phyloP scores from a whole-genome alignment of 169 alveolate species.

The Plasmodium gonderi region DNA sequence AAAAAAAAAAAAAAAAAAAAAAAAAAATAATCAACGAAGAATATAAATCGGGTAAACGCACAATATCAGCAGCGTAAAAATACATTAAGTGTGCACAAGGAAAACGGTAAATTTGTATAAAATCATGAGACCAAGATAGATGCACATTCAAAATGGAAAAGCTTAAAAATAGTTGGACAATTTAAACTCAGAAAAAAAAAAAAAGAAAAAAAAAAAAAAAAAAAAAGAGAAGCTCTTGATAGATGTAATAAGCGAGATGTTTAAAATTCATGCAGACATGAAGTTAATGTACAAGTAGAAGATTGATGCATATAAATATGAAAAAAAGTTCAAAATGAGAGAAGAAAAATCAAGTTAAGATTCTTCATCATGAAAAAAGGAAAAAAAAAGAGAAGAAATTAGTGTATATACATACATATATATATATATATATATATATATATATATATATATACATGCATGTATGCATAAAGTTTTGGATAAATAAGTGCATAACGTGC shows the following conservation, averaged over 20 bases:
- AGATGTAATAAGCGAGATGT: not conserved
- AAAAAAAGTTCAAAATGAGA: not conserved
- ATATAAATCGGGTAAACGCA: too few relatives aligned
- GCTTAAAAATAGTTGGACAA: too few relatives aligned
- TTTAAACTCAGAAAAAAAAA: too few relatives aligned
- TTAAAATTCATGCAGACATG: not conserved
- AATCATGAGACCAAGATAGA: too few relatives aligned
- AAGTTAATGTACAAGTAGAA: not conserved
- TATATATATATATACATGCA: not conserved
- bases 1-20: not conserved
- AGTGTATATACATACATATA: not conserved
- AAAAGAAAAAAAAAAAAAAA: not conserved
- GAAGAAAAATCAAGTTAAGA: constrained; percentile 9
- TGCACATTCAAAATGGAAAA: too few relatives aligned
- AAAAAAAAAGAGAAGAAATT: constrained; percentile 37
- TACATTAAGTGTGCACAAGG: too few relatives aligned
- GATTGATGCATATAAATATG: not conserved
- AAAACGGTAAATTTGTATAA: too few relatives aligned
- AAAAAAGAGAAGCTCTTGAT: not conserved
- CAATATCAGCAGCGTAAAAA: too few relatives aligned
- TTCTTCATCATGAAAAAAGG: not conserved
- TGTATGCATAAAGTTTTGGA: not conserved
- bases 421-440: not conserved
- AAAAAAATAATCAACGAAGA: too few relatives aligned
- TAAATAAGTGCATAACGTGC: not conserved